Evolutionary conservation across 2,329 filamentous ascomycete genomes (phyloP).

Genomic region (Paramyrothecium sp.): DNA sequence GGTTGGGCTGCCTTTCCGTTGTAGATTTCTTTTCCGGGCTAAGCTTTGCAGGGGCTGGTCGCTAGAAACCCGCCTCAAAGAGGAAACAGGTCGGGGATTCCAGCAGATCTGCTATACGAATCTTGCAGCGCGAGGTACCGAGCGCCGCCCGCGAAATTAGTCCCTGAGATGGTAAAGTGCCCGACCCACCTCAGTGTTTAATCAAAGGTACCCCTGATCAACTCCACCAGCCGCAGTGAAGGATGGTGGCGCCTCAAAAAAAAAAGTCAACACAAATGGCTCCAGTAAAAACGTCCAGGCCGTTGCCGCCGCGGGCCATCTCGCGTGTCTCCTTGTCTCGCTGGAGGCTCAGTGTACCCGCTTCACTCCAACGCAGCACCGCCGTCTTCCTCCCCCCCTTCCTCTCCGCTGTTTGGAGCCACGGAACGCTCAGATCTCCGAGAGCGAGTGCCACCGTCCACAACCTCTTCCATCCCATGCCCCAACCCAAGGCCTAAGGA

Average conservation of each 20-base stretch:
- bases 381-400: not conserved
- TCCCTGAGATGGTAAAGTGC: not conserved
- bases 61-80: not conserved
- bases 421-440: not conserved
- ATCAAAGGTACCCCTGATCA: not conserved
- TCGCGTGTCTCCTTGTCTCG: not conserved
- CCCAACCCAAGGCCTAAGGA: not conserved
- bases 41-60: not conserved
- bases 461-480: not conserved
- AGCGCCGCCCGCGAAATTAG: not conserved
- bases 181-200: not conserved
- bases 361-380: not conserved
- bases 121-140: slow-evolving; percentile 10
- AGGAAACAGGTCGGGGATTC: not conserved
- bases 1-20: not conserved
- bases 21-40: not conserved
- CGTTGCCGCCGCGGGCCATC: not conserved
- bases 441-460: not conserved
- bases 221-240: not conserved
- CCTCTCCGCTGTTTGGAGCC: not conserved
- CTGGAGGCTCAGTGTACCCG: not conserved
- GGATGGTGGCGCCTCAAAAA: not conserved
- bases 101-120: slow-evolving; percentile 16
- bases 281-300: too few species aligned
- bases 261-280: not conserved